Conservation (phyloP, 192 early-diverging fungal species). For the Kickxella alabastrina region DNA sequence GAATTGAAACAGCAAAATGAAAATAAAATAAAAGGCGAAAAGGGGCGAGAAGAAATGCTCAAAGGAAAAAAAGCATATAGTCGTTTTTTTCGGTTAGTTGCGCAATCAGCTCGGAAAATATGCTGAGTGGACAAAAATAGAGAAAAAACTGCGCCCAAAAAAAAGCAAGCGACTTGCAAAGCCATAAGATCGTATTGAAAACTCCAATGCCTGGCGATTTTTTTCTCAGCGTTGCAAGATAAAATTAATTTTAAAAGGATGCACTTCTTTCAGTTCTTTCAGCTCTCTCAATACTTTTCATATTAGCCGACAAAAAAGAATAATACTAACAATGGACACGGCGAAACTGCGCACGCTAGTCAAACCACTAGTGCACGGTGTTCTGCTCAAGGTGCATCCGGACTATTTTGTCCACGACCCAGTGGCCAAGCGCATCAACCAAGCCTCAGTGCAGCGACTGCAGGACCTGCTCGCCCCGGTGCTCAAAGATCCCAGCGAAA, state of each 20-base stretch:
- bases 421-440: constrained; percentile 30
- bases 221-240: too few species aligned
- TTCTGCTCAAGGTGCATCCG: constrained; percentile 40
- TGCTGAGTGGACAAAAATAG: too few species aligned
- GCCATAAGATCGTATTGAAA: too few species aligned
- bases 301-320: too few species aligned
- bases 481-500: constrained; percentile 1
- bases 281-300: too few species aligned
- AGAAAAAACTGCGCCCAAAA: too few species aligned
- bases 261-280: too few species aligned
- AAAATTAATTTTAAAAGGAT: too few species aligned
- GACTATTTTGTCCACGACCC: constrained; percentile 41
- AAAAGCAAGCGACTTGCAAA: too few species aligned
- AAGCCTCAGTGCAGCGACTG: constrained; percentile 38
- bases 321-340: constrained; percentile 2
- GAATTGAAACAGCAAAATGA: background rate
- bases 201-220: too few species aligned
- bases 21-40: background rate
- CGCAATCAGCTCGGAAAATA: too few species aligned
- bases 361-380: constrained; percentile 39
- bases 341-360: constrained; percentile 23
- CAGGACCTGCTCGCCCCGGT: constrained; percentile 35
- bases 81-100: too few species aligned
- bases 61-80: background rate
- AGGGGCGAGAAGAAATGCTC: background rate